Conservation (phyloP, 805 yeast species). For the Monosporozyma aerobia region DNA sequence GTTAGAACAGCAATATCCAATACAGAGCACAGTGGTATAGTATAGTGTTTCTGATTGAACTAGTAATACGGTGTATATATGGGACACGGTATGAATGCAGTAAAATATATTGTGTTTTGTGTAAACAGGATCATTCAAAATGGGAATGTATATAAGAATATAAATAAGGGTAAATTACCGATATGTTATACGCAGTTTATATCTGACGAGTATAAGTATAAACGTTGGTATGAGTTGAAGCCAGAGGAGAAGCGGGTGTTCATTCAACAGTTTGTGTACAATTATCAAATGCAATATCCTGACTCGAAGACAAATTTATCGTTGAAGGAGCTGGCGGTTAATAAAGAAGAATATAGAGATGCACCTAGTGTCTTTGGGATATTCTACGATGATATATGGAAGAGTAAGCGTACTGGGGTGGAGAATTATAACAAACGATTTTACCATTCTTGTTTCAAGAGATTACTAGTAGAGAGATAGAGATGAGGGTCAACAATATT, state of each 20-base stretch:
- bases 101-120: neutral
- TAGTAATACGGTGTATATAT: neutral
- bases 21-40: neutral
- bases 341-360: slow-evolving; percentile 18
- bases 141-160: neutral
- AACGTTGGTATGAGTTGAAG: slow-evolving; percentile 21
- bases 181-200: neutral
- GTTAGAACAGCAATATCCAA: neutral
- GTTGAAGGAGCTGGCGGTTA: slow-evolving; percentile 14
- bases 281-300: slow-evolving; percentile 22
- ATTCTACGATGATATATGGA: slow-evolving; percentile 26
- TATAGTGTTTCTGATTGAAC: neutral
- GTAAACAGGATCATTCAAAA: neutral
- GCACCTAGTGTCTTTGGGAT: slow-evolving; percentile 28
- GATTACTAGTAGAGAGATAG: slow-evolving; percentile 3
- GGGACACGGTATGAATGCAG: neutral
- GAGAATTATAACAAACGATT: slow-evolving; percentile 2
- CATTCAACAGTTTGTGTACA: slow-evolving; percentile 18
- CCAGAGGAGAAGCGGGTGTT: slow-evolving; percentile 20
- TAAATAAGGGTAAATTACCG: neutral
- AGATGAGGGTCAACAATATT: too few species aligned
- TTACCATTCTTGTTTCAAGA: slow-evolving; percentile 7
- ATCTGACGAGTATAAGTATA: slow-evolving; percentile 6
- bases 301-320: slow-evolving; percentile 26
- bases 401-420: neutral